Evolutionary conservation across 208 protist species (phyloP).

Genomic region (Trypanosoma conorhini): DNA sequence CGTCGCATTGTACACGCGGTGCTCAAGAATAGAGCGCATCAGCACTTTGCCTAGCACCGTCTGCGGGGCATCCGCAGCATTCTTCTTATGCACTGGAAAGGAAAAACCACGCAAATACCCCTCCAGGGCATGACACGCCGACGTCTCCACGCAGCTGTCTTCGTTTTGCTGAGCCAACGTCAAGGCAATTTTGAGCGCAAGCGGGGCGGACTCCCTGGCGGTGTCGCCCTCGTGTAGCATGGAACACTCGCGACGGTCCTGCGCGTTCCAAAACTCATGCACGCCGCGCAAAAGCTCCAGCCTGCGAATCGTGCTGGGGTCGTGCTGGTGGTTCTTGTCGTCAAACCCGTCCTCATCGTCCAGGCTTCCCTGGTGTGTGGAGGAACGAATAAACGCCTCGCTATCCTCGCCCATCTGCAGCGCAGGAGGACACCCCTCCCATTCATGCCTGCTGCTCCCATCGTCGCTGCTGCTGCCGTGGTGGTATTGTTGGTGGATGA

Average conservation of each 20-base stretch:
- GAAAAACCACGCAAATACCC: constrained; percentile 68
- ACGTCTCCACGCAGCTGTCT: constrained; percentile 66
- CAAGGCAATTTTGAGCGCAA: constrained; percentile 49
- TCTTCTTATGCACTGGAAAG: constrained; percentile 22
- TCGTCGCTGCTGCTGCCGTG: neutral
- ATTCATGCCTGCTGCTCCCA: constrained; percentile 3
- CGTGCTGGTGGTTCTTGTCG: constrained; percentile 70
- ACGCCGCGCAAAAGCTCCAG: constrained; percentile 75
- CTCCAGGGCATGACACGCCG: constrained; percentile 71
- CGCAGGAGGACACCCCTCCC: constrained; percentile 23
- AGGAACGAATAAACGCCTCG: constrained; percentile 34
- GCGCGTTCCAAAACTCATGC: constrained; percentile 84
- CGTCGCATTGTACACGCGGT: constrained; percentile 82
- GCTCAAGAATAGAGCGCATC: constrained; percentile 49
- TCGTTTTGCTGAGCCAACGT: constrained; percentile 43
- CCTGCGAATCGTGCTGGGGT: constrained; percentile 77
- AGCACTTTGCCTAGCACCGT: constrained; percentile 45
- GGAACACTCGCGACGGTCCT: constrained; percentile 62
- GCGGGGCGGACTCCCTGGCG: constrained; percentile 19
- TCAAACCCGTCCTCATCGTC: constrained; percentile 42
- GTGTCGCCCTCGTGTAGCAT: constrained; percentile 52
- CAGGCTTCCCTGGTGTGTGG: constrained; percentile 8
- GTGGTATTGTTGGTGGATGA: neutral
- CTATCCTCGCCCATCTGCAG: constrained; percentile 41
- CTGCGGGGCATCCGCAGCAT: constrained; percentile 33